Base-by-base conservation (phyloP, 345 rosid species). In the Ricinus communis region DNA sequence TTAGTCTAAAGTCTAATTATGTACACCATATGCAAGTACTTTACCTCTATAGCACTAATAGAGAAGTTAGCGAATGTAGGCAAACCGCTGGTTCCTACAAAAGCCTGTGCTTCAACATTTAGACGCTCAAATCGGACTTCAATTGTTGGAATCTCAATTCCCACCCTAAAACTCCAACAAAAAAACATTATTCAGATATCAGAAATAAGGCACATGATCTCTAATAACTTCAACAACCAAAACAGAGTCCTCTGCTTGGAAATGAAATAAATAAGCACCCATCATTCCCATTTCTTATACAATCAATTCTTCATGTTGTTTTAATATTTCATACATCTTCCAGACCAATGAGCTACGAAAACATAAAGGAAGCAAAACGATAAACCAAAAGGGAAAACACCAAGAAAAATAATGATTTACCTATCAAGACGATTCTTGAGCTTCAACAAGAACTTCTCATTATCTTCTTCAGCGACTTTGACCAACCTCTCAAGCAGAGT, bases 81-180 rank as follows among this genome's bases (percentile, higher is more conserved):
- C 71, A 89, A 76, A 52, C 94, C 90, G 71, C 85, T 83, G 69
- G 85, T 79, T 71, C 90, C 95, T 0, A 79, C 90, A 66, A 77
- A 79, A 51, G 86, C 85, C 81, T 86, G 84, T 40, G 85, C 93
- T 61, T 82, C 85, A 12, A 84, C 21, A 50, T 73, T 82, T 49
- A 86, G 53, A 68, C 81, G 77, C 73, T 86, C 84, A 24, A 76
- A 86, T 65, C 88, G 69, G 4, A 84, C 88, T 79, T 84, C 86
- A 10, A 82, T 77, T 0, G 82, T 79, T 7, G 90, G 90, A 50
- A 78, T 24, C 0, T 77, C 65, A 6, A 87, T 81, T 36, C 91
- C 87, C 56, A 87, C 91, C 69, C 91, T 85, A 75, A 10, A 59
- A 54, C 11, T 3, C 10, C 8, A 58, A 58, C 41, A 58, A 36